A percentile compares a stretch with the other conserved stretches of the same genome.
phyloP scores from a whole-genome alignment of 805 yeast genomes.

The Candida germanica region DNA sequence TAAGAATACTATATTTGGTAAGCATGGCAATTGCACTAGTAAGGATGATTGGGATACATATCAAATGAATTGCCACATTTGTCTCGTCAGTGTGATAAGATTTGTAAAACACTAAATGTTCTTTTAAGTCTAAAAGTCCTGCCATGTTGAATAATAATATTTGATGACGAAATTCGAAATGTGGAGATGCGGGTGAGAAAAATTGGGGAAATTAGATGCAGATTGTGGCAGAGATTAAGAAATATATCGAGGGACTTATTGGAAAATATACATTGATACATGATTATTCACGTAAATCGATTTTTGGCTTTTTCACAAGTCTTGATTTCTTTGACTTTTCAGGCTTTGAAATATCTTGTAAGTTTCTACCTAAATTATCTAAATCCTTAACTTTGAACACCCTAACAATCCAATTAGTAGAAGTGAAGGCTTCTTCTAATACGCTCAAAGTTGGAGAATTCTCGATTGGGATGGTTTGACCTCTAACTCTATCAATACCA shows the following conservation, averaged over 20 bases:
- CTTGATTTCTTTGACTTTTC: constrained; percentile 40
- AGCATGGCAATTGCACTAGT: constrained; percentile 47
- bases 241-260: neutral
- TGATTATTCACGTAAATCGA: constrained; percentile 49
- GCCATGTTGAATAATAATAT: constrained; percentile 20
- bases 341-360: constrained; percentile 1
- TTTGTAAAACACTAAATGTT: constrained; percentile 42
- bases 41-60: constrained; percentile 78
- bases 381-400: constrained; percentile 86
- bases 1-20: constrained; percentile 18
- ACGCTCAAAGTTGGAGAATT: constrained; percentile 58
- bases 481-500: constrained; percentile 83
- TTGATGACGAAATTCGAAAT: constrained; percentile 1
- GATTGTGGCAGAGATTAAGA: neutral
- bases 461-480: constrained; percentile 61
- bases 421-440: constrained; percentile 90
- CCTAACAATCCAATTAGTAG: constrained; percentile 96
- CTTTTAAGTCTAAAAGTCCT: constrained; percentile 31
- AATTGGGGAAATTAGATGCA: neutral
- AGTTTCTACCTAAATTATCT: constrained; percentile 82
- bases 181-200: constrained; percentile 3
- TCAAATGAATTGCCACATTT: constrained; percentile 74
- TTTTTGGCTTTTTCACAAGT: constrained; percentile 48
- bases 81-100: constrained; percentile 49
- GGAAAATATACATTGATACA: no score